phyloP scores from a whole-genome alignment of 75 land plant species.

The Sequoia sempervirens region DNA sequence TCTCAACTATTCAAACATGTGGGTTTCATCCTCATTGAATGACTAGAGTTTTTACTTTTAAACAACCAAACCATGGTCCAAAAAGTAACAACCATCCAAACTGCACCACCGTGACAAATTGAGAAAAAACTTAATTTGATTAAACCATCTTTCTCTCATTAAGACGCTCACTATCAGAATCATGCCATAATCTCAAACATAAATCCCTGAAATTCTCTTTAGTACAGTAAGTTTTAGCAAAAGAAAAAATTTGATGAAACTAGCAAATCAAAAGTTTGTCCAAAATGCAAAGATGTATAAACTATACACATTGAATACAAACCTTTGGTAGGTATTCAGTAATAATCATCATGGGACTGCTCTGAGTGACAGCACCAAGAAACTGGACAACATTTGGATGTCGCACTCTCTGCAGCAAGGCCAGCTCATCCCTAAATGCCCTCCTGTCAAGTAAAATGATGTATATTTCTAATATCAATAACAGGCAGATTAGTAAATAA shows the following conservation, averaged over 20 bases:
- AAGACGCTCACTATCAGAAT: too few species aligned
- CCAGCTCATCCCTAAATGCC: slow-evolving; percentile 81
- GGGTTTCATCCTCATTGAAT: background rate
- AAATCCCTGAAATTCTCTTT: background rate
- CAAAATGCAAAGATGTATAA: background rate
- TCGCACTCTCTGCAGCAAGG: slow-evolving; percentile 70
- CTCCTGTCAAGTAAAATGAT: slow-evolving; percentile 46
- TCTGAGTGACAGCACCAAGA: slow-evolving; percentile 95
- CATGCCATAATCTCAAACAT: background rate
- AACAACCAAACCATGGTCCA: background rate
- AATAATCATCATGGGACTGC: slow-evolving; percentile 89
- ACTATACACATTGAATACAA: background rate
- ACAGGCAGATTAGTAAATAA: background rate
- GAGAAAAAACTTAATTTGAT: background rate
- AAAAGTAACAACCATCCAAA: background rate
- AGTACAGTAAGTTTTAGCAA: background rate
- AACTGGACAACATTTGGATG: slow-evolving; percentile 99
- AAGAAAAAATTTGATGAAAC: background rate
- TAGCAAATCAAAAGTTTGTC: background rate
- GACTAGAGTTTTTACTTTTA: background rate
- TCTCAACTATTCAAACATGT: background rate
- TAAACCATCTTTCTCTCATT: background rate
- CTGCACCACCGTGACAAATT: background rate
- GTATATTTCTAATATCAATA: slow-evolving; percentile 3
- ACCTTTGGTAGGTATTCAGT: slow-evolving; percentile 93